A percentile compares a stretch with the other conserved stretches of the same genome.
Evolutionary conservation across 768 basidiomycete species (phyloP).

Genomic region (Trametes punicea): DNA sequence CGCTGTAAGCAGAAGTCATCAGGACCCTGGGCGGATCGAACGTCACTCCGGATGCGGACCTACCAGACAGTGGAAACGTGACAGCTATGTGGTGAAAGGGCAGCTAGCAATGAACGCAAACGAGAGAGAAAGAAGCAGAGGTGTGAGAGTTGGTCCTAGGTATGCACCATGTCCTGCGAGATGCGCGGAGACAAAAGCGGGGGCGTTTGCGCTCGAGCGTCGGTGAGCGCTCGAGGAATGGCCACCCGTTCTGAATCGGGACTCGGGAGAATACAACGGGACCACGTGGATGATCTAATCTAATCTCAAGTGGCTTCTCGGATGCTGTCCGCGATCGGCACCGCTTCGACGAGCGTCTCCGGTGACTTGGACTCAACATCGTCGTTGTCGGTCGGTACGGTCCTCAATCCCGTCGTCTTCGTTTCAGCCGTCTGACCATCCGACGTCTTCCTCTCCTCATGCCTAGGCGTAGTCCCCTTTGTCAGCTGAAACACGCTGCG

Average conservation of each 20-base stretch:
- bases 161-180: not conserved
- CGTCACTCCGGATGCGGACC: not conserved
- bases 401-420: not conserved
- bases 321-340: not conserved
- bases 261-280: slow-evolving; percentile 5
- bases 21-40: not conserved
- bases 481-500: not conserved
- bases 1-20: not conserved
- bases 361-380: not conserved
- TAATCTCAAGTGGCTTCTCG: not conserved
- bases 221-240: not conserved
- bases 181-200: slow-evolving; percentile 10
- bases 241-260: slow-evolving; percentile 1
- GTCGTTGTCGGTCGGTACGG: not conserved
- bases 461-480: not conserved
- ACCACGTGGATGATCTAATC: slow-evolving; percentile 23
- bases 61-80: not conserved
- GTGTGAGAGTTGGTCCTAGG: not conserved
- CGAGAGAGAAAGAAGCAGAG: not conserved
- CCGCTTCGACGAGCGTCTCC: not conserved
- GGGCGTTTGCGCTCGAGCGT: slow-evolving; percentile 4
- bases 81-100: not conserved
- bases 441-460: not conserved
- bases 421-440: not conserved
- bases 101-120: not conserved